Base-by-base conservation (phyloP, 495 filamentous ascomycete species). In the Talaromyces trachyspermus region DNA sequence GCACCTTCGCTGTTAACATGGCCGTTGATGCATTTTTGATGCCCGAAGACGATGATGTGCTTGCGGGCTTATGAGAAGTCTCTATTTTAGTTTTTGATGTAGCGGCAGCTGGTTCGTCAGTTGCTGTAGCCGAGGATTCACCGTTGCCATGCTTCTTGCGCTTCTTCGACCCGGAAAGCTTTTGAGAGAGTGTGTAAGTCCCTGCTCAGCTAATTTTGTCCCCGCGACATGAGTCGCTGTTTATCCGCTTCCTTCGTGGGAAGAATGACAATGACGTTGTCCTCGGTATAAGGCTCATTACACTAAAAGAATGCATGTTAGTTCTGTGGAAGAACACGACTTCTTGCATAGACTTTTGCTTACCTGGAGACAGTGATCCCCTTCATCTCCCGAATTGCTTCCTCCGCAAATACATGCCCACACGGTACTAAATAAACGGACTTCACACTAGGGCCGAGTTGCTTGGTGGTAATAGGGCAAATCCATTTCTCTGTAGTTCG, bases 361-460 rank as follows among this genome's bases (percentile, higher is more conserved):
- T 48, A 83, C 79, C 67, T 77, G 71, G 46, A 85, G 57, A 54
- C 83, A 87, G 63, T 74, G 45, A 81, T 71, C 0, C 68, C 77
- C 40, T 74, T 70, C 4, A 96, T 75, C 62, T 95, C 88, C 49
- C 83, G 85, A 43, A 96, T 77, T 7, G 86, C 86, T 41, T 79
- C 79, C 52, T 91, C 88, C 2, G 86, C 80, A 62, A 97, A 97
- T 1, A 87, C 94, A 75, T 97, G 94, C 1, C 92, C 92, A 57
- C 92, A 98, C 0, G 92, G 92, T 12, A 96, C 88, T 5, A 98
- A 57, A 62, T 97, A 98, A 14, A 95, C 88, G 8, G 87, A 71
- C 66, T 81, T 89, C 12, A 84, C 81, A 9, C 73, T 77, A 0
- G 89, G 78, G 2, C 94, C 94, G 39, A 98, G 65, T 60, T 84